A percentile compares a stretch with the other conserved stretches of the same genome.
These are phyloP conservation scores for Hysterium pulicare DNA, from an alignment of 2,329 filamentous ascomycete genomes.

Conservation along the genomic window DNA sequence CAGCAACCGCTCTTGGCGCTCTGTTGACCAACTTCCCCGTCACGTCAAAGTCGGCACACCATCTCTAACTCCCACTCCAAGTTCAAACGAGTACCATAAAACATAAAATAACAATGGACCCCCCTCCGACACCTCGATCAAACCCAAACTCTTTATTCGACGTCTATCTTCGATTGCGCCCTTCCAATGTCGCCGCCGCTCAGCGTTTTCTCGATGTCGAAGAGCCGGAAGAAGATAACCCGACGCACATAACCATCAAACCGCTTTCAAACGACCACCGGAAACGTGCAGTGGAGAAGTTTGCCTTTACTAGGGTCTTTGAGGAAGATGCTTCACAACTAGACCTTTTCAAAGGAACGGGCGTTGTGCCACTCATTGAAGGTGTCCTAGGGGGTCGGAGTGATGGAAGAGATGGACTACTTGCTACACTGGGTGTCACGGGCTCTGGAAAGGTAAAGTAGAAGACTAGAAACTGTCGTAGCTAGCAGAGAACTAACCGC, in stretches of 20 bases:
- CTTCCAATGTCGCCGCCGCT: slow-evolving; percentile 33
- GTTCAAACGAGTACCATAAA: slow-evolving; percentile 1
- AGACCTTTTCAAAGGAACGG: slow-evolving; percentile 79
- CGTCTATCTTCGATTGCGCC: slow-evolving; percentile 78
- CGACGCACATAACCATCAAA: slow-evolving; percentile 52
- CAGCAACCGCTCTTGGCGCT: slow-evolving; percentile 7
- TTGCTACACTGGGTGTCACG: slow-evolving; percentile 90
- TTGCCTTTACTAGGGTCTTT: slow-evolving; percentile 91
- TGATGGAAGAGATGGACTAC: slow-evolving; percentile 80
- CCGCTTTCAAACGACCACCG: slow-evolving; percentile 75
- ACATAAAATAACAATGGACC: slow-evolving; percentile 31
- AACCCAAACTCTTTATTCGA: slow-evolving; percentile 66
- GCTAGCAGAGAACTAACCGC: slow-evolving; percentile 11
- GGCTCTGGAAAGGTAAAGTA: slow-evolving; percentile 86
- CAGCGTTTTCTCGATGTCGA: slow-evolving; percentile 82
- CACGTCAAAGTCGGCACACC: slow-evolving; percentile 8
- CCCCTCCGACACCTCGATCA: slow-evolving; percentile 24
- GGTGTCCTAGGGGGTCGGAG: slow-evolving; percentile 72
- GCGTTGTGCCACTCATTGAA: slow-evolving; percentile 71
- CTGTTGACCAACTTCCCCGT: slow-evolving; percentile 12
- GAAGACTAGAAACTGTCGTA: background rate
- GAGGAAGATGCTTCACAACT: slow-evolving; percentile 81
- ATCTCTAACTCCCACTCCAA: slow-evolving; percentile 1
- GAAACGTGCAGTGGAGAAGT: slow-evolving; percentile 85
- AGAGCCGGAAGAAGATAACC: slow-evolving; percentile 33